Evolutionary conservation across 2,329 filamentous ascomycete genomes (phyloP).

Genomic region (Aspergillus phoenicis): DNA sequence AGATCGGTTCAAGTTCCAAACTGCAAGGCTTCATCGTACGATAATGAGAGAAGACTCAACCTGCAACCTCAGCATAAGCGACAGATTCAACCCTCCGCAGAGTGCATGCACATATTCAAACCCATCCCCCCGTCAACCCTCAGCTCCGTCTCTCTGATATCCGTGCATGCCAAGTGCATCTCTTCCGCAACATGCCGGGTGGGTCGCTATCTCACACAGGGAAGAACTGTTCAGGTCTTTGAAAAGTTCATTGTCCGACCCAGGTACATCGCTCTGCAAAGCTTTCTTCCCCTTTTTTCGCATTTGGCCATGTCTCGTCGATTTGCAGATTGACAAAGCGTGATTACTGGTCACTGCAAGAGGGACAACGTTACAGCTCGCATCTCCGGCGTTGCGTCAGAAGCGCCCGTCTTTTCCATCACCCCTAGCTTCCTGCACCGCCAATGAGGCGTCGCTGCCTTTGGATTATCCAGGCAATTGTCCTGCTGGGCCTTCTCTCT

Average conservation of each 20-base stretch:
- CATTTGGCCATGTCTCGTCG: background rate
- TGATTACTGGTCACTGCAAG: background rate
- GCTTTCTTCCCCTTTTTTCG: no score
- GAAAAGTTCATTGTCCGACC: background rate
- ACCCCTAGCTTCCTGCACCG: no score
- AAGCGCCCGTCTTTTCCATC: no score
- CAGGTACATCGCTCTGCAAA: background rate
- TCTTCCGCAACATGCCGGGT: background rate
- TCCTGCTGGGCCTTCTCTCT: background rate
- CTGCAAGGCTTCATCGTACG: no score
- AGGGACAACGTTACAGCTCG: no score
- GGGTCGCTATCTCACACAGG: background rate
- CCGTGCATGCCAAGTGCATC: background rate
- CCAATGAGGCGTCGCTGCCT: background rate
- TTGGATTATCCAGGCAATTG: background rate
- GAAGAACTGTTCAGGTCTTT: background rate
- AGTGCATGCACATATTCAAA: no score
- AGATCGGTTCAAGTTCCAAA: no score
- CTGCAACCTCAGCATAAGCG: no score
- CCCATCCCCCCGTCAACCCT: background rate
- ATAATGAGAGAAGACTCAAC: no score
- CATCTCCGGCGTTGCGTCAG: no score
- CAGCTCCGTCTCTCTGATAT: background rate
- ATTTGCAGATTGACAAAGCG: background rate
- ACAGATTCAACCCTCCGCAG: no score